Percentiles rank a stretch among this genome's conserved stretches.
phyloP scores from a whole-genome alignment of 768 basidiomycete species.

The Cystofilobasidium capitatum region DNA sequence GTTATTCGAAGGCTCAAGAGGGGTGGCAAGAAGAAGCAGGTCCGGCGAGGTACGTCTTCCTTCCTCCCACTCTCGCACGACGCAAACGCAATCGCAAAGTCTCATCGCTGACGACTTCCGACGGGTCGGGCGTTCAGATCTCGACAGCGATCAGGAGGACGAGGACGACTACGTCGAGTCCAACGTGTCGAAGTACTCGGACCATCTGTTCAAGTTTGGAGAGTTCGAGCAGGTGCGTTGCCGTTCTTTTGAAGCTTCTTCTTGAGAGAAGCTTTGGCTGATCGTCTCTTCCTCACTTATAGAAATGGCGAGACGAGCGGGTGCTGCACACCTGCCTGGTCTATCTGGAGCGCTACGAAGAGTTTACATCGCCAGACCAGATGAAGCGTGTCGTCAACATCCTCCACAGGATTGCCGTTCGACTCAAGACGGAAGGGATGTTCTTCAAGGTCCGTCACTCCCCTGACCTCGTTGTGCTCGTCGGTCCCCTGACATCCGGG shows the following conservation, averaged over 20 bases:
- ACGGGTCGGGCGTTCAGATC: too few relatives aligned
- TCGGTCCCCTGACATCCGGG: not conserved
- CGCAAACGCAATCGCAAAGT: too few relatives aligned
- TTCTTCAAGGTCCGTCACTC: constrained; percentile 71
- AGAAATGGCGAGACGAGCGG: constrained; percentile 86
- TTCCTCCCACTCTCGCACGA: too few relatives aligned
- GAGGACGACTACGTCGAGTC: constrained; percentile 47
- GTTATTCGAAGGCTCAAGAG: constrained; percentile 49
- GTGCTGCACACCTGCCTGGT: constrained; percentile 72
- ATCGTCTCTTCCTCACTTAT: not conserved
- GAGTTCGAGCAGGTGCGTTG: constrained; percentile 73
- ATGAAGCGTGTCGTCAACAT: constrained; percentile 84
- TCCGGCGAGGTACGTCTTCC: constrained; percentile 33
- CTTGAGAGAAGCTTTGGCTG: not conserved
- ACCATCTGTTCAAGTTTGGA: constrained; percentile 85
- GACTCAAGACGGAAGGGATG: constrained; percentile 81
- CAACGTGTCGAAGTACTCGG: constrained; percentile 54
- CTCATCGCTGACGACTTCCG: too few relatives aligned
- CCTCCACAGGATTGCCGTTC: constrained; percentile 82
- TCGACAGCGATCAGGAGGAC: constrained; percentile 51
- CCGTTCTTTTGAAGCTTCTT: not conserved
- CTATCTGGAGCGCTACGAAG: constrained; percentile 74
- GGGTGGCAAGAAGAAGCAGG: constrained; percentile 46
- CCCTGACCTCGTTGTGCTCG: not conserved
- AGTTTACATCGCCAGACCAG: constrained; percentile 65